Conservation (phyloP, 192 early-diverging fungal genomes). For the Martensiomyces pterosporus region DNA sequence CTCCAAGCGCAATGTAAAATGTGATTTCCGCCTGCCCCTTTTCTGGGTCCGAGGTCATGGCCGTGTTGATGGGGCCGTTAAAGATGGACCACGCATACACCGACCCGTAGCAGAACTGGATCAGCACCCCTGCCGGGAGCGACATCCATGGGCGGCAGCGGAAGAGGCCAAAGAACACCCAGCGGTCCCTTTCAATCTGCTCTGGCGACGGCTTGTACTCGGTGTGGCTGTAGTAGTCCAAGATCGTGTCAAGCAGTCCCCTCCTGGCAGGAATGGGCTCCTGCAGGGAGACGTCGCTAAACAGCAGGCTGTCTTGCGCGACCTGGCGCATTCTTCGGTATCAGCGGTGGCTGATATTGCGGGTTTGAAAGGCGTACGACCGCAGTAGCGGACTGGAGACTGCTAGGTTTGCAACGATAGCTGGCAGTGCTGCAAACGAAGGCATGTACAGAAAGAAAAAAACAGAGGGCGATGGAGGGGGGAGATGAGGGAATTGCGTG, state of each 20-base stretch:
- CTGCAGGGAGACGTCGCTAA: slow-evolving; percentile 35
- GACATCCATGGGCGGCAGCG: slow-evolving; percentile 55
- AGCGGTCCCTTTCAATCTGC: slow-evolving; percentile 34
- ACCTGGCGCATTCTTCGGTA: slow-evolving; percentile 11
- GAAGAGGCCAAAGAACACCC: slow-evolving; percentile 48
- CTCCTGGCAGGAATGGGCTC: slow-evolving; percentile 7
- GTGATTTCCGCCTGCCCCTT: slow-evolving; percentile 53
- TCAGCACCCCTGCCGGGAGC: slow-evolving; percentile 55
- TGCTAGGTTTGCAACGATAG: no score
- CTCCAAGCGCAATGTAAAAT: slow-evolving; percentile 59
- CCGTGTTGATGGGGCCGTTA: slow-evolving; percentile 56
- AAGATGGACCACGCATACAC: slow-evolving; percentile 66
- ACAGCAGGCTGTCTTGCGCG: slow-evolving; percentile 37
- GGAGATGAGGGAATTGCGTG: no score
- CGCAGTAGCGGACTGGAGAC: no score
- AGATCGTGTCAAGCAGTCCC: slow-evolving; percentile 13
- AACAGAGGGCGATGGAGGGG: no score
- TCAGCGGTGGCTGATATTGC: no score
- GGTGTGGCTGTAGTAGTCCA: slow-evolving; percentile 46
- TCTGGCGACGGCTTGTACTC: slow-evolving; percentile 29
- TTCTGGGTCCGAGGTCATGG: slow-evolving; percentile 27
- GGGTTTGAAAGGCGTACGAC: no score
- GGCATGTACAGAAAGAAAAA: no score
- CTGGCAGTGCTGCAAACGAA: no score
- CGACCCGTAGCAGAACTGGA: slow-evolving; percentile 62